Evolutionary conservation across 192 early-diverging fungal species (phyloP), one percentile per base, ranked within the genome.

Genomic region (Coemansia sp.): DNA sequence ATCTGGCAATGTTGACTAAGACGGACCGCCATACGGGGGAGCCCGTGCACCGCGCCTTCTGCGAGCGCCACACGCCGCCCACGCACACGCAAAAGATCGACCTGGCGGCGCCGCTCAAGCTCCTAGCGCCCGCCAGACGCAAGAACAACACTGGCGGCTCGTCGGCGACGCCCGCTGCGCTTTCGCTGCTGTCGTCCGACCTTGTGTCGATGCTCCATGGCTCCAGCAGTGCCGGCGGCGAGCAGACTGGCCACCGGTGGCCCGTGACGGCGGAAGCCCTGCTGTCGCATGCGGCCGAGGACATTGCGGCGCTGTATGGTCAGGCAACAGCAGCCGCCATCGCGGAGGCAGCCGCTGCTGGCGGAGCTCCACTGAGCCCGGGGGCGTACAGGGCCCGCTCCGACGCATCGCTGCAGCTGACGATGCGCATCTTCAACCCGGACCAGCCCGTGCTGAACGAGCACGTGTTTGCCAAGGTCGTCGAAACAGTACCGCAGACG

Each of bases 31-130:
- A 75, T 23, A 81, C 85, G 50, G 84, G 81, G 20, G 90, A 95
- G 38, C 73, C 88, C 17, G 72, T 87, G 19, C 83, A 90, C 34
- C 82, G 87, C 15, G 89, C 89, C 6, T 96, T 85, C 59, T 99
- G 97, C 70, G 95, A 98, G 69, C 87, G 89, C 62, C 97, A 99
- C 66, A 86, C 90, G 20, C 97, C 96, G 14, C 82, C 89, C 68
- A 65, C 76, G 40, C 62, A 71, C 38, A 20, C 62, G 35, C 65
- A 59, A n/a, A 32, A 45, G 11, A 58, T 79, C 11, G 80, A 83
- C 45, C 35, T 76, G 29, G 40, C 35, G 10, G 77, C 67, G 19
- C 79, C 73, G 53, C 66, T 74, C 29, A 63, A 64, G 53, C 32
- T 53, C 20, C 65, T 74, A 19, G 59, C 36, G 5, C 35, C 22